A percentile compares a stretch with the other conserved stretches of the same genome.
These are phyloP conservation scores for Haematococcus sp. DNA, from an alignment of 139 green algal species.

Conservation along the genomic window DNA sequence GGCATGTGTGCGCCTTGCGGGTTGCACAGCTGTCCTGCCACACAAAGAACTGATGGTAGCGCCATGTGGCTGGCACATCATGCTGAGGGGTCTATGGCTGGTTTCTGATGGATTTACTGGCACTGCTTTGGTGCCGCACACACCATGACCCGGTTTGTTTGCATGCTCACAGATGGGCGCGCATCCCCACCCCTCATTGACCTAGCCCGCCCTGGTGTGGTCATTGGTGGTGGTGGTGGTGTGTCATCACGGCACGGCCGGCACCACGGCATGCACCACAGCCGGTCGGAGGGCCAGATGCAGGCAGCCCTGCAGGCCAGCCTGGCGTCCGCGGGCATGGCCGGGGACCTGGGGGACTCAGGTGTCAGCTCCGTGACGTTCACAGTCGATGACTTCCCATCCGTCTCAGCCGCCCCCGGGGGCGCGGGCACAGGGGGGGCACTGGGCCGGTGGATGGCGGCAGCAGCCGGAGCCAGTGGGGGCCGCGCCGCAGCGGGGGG, in stretches of 20 bases:
- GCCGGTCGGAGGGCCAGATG: conserved; percentile 35
- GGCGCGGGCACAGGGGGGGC: background rate
- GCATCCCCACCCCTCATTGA: background rate
- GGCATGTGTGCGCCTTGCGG: background rate
- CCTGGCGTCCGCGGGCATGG: conserved; percentile 18
- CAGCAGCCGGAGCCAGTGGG: too few relatives aligned
- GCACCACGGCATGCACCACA: conserved; percentile 30
- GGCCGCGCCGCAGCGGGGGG: background rate
- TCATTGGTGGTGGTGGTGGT: conserved; percentile 44
- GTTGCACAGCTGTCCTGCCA: too few relatives aligned
- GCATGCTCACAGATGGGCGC: too few relatives aligned
- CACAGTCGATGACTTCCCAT: conserved; percentile 58
- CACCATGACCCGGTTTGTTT: too few relatives aligned
- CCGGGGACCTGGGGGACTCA: conserved; percentile 11
- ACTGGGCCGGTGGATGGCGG: conserved; percentile 32
- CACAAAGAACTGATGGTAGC: too few relatives aligned
- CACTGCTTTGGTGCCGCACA: too few relatives aligned
- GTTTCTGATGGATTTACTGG: too few relatives aligned
- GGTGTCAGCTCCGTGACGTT: conserved; percentile 38
- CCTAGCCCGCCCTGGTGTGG: conserved; percentile 16
- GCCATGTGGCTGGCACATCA: too few relatives aligned
- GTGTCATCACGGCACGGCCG: conserved; percentile 11
- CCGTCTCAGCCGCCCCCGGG: conserved; percentile 22
- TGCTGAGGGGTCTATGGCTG: too few relatives aligned
- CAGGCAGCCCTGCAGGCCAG: conserved; percentile 11